phyloP scores from a whole-genome alignment of 1,284 basidiomycete species.

The Phellopilus nigrolimitatus region DNA sequence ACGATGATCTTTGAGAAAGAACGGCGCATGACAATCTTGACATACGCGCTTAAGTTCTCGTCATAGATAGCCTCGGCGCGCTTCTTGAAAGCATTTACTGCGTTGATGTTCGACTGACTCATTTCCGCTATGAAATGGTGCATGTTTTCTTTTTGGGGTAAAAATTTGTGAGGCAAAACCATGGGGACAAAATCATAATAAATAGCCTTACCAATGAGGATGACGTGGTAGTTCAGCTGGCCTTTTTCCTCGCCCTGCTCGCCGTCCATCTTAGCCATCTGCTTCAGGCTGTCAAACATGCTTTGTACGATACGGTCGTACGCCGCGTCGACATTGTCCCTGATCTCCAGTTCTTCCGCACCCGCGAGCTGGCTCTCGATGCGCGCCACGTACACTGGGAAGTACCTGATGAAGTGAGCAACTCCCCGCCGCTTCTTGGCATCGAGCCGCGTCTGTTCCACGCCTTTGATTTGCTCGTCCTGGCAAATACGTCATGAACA shows the following conservation, averaged over 20 bases:
- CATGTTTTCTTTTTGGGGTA: slow-evolving; percentile 78
- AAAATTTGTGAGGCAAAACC: not conserved
- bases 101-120: slow-evolving; percentile 61
- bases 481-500: slow-evolving; percentile 29
- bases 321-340: slow-evolving; percentile 72
- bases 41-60: slow-evolving; percentile 82
- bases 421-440: slow-evolving; percentile 92
- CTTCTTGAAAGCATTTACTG: slow-evolving; percentile 64
- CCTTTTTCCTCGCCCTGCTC: slow-evolving; percentile 89
- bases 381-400: slow-evolving; percentile 83
- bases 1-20: slow-evolving; percentile 89
- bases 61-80: slow-evolving; percentile 82
- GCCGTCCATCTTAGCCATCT: slow-evolving; percentile 90
- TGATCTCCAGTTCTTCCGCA: slow-evolving; percentile 73
- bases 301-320: slow-evolving; percentile 85
- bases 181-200: not conserved
- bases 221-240: slow-evolving; percentile 93
- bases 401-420: slow-evolving; percentile 89
- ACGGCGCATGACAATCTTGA: slow-evolving; percentile 82
- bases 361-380: slow-evolving; percentile 86
- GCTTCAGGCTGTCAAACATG: slow-evolving; percentile 91
- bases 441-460: slow-evolving; percentile 87
- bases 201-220: slow-evolving; percentile 77
- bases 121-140: slow-evolving; percentile 86
- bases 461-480: slow-evolving; percentile 85